Conservation (phyloP, 371 early-diverging fungal genomes). For the Fennellomyces sp. region DNA sequence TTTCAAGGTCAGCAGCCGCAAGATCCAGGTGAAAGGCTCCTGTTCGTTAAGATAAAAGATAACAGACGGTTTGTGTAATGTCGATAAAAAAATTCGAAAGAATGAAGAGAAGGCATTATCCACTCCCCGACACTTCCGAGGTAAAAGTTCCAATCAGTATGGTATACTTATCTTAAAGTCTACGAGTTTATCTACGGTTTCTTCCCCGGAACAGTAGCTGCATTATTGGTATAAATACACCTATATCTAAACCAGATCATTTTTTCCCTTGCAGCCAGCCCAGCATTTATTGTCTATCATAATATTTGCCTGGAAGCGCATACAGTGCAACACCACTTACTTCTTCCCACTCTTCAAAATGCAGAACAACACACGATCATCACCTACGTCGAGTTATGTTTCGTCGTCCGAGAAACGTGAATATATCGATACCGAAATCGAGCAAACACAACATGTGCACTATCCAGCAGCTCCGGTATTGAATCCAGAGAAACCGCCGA, state of each 20-base stretch:
- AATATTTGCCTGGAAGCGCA: constrained; percentile 4
- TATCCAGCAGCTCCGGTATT: constrained; percentile 8
- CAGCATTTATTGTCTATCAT: constrained; percentile 11
- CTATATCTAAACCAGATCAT: neutral
- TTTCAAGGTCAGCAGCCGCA: too few relatives aligned
- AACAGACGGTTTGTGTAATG: neutral
- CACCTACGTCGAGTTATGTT: neutral
- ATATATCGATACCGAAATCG: constrained; percentile 5
- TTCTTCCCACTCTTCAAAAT: neutral
- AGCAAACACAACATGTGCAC: constrained; percentile 8
- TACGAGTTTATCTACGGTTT: neutral
- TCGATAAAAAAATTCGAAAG: neutral
- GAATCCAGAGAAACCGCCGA: neutral
- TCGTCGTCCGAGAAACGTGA: constrained; percentile 2
- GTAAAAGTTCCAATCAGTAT: neutral
- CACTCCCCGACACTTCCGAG: neutral
- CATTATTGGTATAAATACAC: neutral
- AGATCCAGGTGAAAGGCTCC: neutral
- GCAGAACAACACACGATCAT: neutral
- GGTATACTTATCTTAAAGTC: neutral
- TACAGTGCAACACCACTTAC: neutral
- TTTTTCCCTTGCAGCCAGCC: constrained; percentile 22
- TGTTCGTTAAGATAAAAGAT: neutral
- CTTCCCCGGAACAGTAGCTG: too few relatives aligned
- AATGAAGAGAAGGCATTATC: neutral